These are phyloP conservation scores for Aegilops speltoides DNA, from an alignment of 176 grass and related monocot genomes.

Conservation along the genomic window DNA sequence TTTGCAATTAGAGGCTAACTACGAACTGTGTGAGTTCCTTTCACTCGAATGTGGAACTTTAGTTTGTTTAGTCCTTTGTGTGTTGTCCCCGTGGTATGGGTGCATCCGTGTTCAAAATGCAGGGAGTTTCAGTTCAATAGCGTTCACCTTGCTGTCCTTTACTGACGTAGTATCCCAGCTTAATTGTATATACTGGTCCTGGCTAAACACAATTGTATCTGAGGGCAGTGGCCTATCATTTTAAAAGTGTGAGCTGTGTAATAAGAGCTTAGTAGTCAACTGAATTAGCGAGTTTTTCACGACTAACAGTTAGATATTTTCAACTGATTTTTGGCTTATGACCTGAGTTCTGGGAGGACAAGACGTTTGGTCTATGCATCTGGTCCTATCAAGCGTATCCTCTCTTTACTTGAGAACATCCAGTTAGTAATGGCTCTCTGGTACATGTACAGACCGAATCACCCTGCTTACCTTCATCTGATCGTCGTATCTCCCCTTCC, in stretches of 20 bases:
- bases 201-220: background rate
- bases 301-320: background rate
- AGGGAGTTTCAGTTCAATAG: background rate
- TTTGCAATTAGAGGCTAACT: background rate
- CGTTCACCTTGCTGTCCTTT: background rate
- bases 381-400: background rate
- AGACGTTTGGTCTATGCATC: background rate
- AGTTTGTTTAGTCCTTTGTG: background rate
- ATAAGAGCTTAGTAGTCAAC: background rate
- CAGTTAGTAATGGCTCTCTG: background rate
- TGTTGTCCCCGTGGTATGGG: background rate
- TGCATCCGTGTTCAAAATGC: conserved; percentile 1
- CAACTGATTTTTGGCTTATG: background rate
- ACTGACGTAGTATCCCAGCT: background rate
- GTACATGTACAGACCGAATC: background rate
- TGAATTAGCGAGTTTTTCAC: background rate
- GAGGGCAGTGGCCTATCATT: background rate
- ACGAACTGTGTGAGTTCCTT: background rate
- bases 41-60: background rate
- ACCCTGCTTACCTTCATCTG: background rate
- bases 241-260: background rate
- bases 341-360: background rate
- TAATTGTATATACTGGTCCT: background rate
- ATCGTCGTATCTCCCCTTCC: background rate
- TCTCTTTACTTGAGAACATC: background rate